Evolutionary conservation across 2,329 filamentous ascomycete genomes (phyloP).

Genomic region (Trichoderma endophyticum): DNA sequence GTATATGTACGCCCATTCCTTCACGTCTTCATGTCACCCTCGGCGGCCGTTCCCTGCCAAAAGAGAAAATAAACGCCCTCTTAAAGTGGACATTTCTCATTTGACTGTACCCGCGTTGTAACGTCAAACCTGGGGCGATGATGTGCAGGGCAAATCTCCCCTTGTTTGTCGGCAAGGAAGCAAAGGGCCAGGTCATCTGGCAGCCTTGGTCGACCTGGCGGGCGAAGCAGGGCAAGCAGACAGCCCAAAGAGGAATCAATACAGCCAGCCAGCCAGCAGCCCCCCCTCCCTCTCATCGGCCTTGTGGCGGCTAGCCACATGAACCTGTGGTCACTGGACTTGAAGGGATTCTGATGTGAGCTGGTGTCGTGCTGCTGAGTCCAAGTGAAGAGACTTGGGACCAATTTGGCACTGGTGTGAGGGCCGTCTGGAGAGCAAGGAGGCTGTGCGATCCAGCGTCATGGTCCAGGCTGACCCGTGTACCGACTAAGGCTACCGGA

Average conservation of each 20-base stretch:
- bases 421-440: not conserved
- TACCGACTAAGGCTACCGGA: slow-evolving; percentile 4
- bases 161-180: not conserved
- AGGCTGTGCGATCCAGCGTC: slow-evolving; percentile 11
- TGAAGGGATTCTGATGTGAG: not conserved
- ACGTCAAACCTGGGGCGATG: not conserved
- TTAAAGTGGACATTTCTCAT: not conserved
- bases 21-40: not conserved
- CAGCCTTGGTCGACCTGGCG: not conserved
- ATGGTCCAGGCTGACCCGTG: not conserved
- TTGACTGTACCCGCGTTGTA: not conserved
- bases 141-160: not conserved
- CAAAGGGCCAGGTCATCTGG: not conserved
- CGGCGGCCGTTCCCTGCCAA: not conserved
- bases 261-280: not conserved
- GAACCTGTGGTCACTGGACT: slow-evolving; percentile 27
- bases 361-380: not conserved
- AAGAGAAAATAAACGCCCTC: not conserved
- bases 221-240: not conserved
- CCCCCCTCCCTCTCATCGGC: slow-evolving; percentile 12
- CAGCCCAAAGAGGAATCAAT: slow-evolving; percentile 6
- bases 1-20: not conserved
- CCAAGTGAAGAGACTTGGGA: not conserved
- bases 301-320: slow-evolving; percentile 27
- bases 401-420: not conserved